A percentile compares a stretch with the other conserved stretches of the same genome.
Conservation (phyloP, 129 eudicot genomes). For the Chrysanthemum lavandulifolium region DNA sequence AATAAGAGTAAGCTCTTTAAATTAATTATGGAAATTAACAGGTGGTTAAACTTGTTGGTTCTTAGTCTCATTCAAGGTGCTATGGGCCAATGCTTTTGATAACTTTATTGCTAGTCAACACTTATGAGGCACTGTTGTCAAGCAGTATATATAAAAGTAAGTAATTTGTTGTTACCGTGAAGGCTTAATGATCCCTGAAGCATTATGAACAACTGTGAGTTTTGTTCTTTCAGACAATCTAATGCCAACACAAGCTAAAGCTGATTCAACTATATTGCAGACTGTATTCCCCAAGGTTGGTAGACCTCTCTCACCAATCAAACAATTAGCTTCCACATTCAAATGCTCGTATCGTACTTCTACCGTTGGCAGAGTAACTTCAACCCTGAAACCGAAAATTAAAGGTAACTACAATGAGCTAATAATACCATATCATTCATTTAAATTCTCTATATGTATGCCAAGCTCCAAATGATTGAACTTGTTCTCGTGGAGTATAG, state of each 20-base stretch:
- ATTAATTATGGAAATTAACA: neutral
- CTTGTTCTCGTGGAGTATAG: neutral
- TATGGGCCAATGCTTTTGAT: no score
- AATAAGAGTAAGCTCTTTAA: neutral
- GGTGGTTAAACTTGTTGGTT: neutral
- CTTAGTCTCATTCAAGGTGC: no score
- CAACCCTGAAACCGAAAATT: slow-evolving; percentile 40
- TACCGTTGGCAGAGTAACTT: slow-evolving; percentile 56
- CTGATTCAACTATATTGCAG: slow-evolving; percentile 16
- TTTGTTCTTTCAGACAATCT: slow-evolving; percentile 34
- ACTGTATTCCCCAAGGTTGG: slow-evolving; percentile 36
- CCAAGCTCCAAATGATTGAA: neutral
- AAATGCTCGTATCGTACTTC: slow-evolving; percentile 61
- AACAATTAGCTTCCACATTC: slow-evolving; percentile 56
- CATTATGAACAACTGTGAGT: slow-evolving; percentile 44
- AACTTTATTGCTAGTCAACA: neutral
- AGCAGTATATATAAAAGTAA: no score
- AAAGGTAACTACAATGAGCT: neutral
- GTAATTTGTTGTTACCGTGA: slow-evolving; percentile 32
- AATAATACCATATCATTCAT: neutral
- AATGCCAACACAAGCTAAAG: slow-evolving; percentile 30
- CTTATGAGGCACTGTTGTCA: neutral
- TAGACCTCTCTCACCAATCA: slow-evolving; percentile 57
- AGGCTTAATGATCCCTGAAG: slow-evolving; percentile 51
- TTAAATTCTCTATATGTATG: neutral